These are phyloP conservation scores for Primulina huaijiensis DNA, from an alignment of 257 asterid species.

Conservation along the genomic window DNA sequence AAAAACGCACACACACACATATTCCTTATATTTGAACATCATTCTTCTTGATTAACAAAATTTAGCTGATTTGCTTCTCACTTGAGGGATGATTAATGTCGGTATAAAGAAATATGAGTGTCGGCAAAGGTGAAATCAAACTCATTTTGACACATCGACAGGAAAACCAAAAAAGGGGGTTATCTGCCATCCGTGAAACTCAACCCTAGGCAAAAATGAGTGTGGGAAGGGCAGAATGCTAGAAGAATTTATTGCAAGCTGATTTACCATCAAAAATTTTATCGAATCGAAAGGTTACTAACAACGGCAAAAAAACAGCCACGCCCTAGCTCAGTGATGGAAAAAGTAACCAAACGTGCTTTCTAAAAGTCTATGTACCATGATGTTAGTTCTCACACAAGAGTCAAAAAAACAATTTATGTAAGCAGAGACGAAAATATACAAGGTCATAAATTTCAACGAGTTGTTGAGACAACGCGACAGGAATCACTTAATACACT, in stretches of 20 bases:
- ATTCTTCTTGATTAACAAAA: neutral
- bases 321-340: too few relatives aligned
- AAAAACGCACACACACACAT: too few relatives aligned
- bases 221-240: neutral
- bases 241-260: neutral
- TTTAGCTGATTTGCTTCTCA: conserved; percentile 10
- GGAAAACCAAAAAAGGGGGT: neutral
- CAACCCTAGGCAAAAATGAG: neutral
- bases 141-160: neutral
- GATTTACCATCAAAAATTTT: neutral
- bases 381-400: too few relatives aligned
- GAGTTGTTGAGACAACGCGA: too few relatives aligned
- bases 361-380: too few relatives aligned
- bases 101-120: neutral
- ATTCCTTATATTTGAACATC: neutral
- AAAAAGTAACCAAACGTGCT: too few relatives aligned
- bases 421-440: too few relatives aligned
- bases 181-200: neutral
- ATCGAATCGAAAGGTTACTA: neutral
- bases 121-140: neutral
- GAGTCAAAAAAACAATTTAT: too few relatives aligned
- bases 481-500: too few relatives aligned
- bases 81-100: neutral
- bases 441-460: too few relatives aligned
- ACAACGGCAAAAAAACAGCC: neutral